Base-by-base conservation (phyloP, 768 basidiomycete genomes). In the Tricholoma furcatifolium region DNA sequence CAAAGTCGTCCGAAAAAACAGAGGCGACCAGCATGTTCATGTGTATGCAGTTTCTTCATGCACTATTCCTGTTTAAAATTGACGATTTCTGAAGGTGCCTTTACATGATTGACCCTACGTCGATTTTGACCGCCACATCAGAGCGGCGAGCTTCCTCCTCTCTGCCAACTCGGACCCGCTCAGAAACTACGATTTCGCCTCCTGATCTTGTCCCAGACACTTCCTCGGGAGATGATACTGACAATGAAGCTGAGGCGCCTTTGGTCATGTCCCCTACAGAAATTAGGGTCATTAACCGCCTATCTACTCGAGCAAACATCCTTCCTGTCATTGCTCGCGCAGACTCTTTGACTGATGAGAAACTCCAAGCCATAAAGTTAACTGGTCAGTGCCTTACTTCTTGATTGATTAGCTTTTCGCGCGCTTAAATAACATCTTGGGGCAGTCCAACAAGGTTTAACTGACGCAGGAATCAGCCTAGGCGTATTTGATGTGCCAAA, bases 11-110 rank as follows among this genome's bases (percentile, higher is more conserved):
- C 82, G 91, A 58, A 82, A 91, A 66, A 90, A 82, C 71, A 91
- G 87, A 72, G 91, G 89, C 44, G 91, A 94, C 70, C 88, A 91
- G 60, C 92, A 93, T 60, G 85, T 94, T 60, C 91, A 94, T 70
- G 70, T 93, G 90, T 92, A 67, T 69, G 89, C 20, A 45, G 54
- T 41, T 18, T 43, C 11, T 46, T n/a, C 44, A 24, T 43, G 15
- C 12, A 17, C 11, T 17, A 38, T 38, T 43, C 20, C 53, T 57
- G 40, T 39, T 58, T 53, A 45, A 50, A 45, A 51, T 61, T 51
- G 60, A 59, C 56, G 38, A 49, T 21, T 54, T 36, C 36, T 48
- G 11, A 54, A 91, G 90, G 42, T 91, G 87, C 65, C 88, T 93
- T 54, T 93, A 93, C 69, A 79, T 92, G 81, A 78, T 92, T 62